Conservation (phyloP, 2,329 filamentous ascomycete genomes). For the Didymella keratinophila region DNA sequence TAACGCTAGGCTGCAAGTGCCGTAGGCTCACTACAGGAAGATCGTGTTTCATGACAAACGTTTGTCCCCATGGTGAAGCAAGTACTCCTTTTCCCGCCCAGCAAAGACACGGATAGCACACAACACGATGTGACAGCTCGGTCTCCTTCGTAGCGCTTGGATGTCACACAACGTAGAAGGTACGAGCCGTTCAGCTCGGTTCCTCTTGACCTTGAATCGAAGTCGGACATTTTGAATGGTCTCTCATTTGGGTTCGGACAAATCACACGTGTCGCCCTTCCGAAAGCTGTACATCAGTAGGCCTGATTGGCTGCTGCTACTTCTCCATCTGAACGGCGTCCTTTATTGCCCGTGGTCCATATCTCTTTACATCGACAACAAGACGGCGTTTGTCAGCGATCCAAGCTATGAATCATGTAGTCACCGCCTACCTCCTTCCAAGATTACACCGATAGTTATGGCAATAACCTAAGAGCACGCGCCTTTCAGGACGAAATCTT, state of each 20-base stretch:
- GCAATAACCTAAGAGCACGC: neutral
- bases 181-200: conserved; percentile 1
- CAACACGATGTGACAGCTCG: neutral
- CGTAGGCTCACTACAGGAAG: conserved; percentile 6
- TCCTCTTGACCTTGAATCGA: neutral
- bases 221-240: neutral
- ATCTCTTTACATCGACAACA: neutral
- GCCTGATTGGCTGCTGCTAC: conserved; percentile 4
- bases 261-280: conserved; percentile 13
- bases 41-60: conserved; percentile 18
- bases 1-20: conserved; percentile 14
- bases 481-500: neutral
- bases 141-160: neutral
- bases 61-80: conserved; percentile 1
- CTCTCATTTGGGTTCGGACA: conserved; percentile 1
- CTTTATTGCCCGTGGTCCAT: neutral
- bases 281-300: neutral
- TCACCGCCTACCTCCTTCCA: neutral
- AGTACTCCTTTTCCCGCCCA: conserved; percentile 15
- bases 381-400: neutral
- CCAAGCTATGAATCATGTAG: neutral
- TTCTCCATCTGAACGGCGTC: conserved; percentile 3
- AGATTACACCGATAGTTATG: neutral
- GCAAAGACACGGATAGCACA: neutral
- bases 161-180: neutral